Conservation (phyloP, 495 filamentous ascomycete species). For the Neurospora sp. region DNA sequence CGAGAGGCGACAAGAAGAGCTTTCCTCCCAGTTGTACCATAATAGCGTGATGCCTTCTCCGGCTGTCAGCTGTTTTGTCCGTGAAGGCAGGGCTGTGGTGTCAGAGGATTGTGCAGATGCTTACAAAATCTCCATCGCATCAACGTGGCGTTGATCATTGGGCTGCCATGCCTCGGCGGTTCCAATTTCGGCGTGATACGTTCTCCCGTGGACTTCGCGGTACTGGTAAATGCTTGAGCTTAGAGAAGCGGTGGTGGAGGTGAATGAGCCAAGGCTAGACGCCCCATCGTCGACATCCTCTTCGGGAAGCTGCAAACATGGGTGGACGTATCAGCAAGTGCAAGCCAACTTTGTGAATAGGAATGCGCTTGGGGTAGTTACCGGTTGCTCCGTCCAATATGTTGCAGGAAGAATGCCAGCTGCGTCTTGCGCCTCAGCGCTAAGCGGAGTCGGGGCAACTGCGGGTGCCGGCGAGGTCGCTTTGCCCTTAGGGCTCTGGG, state of each 20-base stretch:
- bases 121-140: constrained; percentile 18
- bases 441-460: too few species aligned
- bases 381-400: neutral
- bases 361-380: neutral
- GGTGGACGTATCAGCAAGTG: neutral
- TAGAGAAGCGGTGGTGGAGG: neutral
- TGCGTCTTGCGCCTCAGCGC: too few species aligned
- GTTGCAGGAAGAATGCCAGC: neutral
- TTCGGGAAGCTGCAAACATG: neutral
- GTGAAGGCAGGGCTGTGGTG: neutral
- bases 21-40: constrained; percentile 14
- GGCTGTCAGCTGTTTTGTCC: rapidly evolving
- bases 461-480: too few species aligned
- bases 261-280: neutral
- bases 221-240: constrained; percentile 1
- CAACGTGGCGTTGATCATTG: constrained; percentile 26
- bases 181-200: constrained; percentile 15
- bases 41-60: neutral
- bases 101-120: neutral
- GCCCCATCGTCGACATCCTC: neutral
- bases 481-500: too few species aligned
- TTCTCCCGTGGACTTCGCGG: neutral
- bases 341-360: neutral
- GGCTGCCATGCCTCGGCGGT: constrained; percentile 24
- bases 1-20: constrained; percentile 41